A percentile compares a stretch with the other conserved stretches of the same genome.
Conservation (phyloP, 805 yeast species). For the Barnettozyma wickerhamii region DNA sequence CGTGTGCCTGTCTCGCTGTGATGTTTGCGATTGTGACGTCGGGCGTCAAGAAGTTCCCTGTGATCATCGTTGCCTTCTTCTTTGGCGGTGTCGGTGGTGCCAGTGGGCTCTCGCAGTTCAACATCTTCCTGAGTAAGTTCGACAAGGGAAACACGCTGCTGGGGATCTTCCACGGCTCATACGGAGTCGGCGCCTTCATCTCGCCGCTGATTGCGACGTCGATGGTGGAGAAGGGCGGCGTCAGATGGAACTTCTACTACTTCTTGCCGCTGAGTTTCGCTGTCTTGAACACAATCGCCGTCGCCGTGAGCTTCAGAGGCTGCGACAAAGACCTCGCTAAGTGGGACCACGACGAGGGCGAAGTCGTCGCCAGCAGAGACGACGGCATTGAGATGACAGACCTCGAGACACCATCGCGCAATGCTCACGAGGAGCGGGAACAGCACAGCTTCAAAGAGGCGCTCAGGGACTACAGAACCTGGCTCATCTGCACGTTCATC, state of each 20-base stretch:
- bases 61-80: conserved; percentile 45
- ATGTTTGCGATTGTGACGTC: conserved; percentile 44
- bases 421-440: conserved; percentile 2
- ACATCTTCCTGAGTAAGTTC: conserved; percentile 46
- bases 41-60: conserved; percentile 43
- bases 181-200: conserved; percentile 61
- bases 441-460: conserved; percentile 29
- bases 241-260: conserved; percentile 51
- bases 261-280: conserved; percentile 45
- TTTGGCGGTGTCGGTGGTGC: conserved; percentile 59
- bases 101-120: conserved; percentile 43
- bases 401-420: neutral
- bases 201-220: conserved; percentile 57
- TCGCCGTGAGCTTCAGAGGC: conserved; percentile 40
- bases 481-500: conserved; percentile 49
- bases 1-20: conserved; percentile 32
- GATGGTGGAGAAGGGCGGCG: conserved; percentile 45
- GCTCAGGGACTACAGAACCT: conserved; percentile 38
- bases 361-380: neutral
- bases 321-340: conserved; percentile 37
- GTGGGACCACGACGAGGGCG: conserved; percentile 18
- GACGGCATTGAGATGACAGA: neutral
- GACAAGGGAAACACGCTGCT: conserved; percentile 39
- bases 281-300: conserved; percentile 28
- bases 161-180: conserved; percentile 55